Base-by-base conservation (phyloP, 2,329 filamentous ascomycete genomes). In the Chalaropsis ovoidea region DNA sequence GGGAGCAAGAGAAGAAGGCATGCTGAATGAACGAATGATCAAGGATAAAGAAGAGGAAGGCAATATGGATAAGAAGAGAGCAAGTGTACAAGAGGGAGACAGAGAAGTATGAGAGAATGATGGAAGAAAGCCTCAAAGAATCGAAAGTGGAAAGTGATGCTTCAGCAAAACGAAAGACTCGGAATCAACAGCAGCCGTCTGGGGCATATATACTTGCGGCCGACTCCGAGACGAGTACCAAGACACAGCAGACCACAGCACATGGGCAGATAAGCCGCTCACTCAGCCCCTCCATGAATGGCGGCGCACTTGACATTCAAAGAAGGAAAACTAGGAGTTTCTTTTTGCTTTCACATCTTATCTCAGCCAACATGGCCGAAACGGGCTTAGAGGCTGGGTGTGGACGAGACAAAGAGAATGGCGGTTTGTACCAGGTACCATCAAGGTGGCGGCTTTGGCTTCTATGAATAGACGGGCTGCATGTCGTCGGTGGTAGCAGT, bases 1-100 rank as follows among this genome's bases (percentile, higher is more conserved):
- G 22, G 24, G 27, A 41, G 62, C 39, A 39, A 43, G 27, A 49
- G 56, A 31, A 52, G 56, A 19, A 39, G 54, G 31, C 54, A 58
- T 58, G 54, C n/a, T 54, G 62, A 22, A 27, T 42, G 47, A 24
- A 43, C 11, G 8, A 10, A 47, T 11, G 31, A 39, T 45, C 15
- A 15, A 41, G 60, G 31, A n/a, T 31, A 8, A 19, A 49, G 45
- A 39, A 5, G 22, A 8, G 19, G 35, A 24, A 1, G 39, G 13
- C 3, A 3, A 2, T 19, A 35, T 52, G 47, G 19, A 15, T 19
- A 13, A 19, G 15, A 35, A 39, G 24, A 58, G 31, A 35, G 54
- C 6, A 10, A 11, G 15, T 52, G 2, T 52, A 52, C 19, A 52
- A 24, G 22, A 52, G 19, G 15, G 22, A 52, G 15, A 27, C 7